Percentiles rank a stretch among this genome's conserved stretches.
phyloP scores from a whole-genome alignment of 179 eudicot genomes.

The Camellia oleifera region DNA sequence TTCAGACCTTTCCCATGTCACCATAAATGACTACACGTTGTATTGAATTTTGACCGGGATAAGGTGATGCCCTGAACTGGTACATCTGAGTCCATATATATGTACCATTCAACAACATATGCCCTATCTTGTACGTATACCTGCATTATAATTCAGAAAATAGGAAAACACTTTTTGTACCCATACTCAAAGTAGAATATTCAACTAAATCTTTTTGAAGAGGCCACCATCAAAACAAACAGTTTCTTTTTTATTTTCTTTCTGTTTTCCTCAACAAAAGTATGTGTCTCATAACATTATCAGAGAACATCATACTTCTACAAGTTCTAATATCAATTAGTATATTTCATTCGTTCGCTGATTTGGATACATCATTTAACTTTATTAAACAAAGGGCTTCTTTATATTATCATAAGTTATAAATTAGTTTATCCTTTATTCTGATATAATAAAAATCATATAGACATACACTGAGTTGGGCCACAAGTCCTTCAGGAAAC shows the following conservation, averaged over 20 bases:
- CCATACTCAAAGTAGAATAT: not conserved
- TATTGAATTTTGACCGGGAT: constrained; percentile 81
- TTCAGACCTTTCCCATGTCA: constrained; percentile 86
- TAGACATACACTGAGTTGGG: constrained; percentile 56
- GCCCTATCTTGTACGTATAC: constrained; percentile 68
- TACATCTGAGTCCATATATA: constrained; percentile 60
- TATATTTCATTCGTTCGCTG: not conserved
- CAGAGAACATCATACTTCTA: too few species aligned
- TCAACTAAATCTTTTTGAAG: not conserved
- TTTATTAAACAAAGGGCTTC: not conserved
- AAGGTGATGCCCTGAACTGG: constrained; percentile 77
- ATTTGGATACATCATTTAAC: not conserved
- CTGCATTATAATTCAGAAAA: constrained; percentile 29
- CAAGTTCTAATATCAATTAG: not conserved
- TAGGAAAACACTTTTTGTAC: too few species aligned
- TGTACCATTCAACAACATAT: constrained; percentile 50
- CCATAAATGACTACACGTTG: constrained; percentile 77
- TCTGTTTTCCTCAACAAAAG: too few species aligned
- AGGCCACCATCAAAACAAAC: not conserved
- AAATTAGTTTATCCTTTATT: not conserved
- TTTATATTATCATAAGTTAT: not conserved
- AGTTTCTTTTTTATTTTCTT: too few species aligned
- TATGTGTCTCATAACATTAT: too few species aligned
- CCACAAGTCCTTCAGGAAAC: constrained; percentile 78
- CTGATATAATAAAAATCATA: not conserved